Evolutionary conservation across 2,329 filamentous ascomycete species (phyloP).

Genomic region (Pseudocercospora fijiensis): DNA sequence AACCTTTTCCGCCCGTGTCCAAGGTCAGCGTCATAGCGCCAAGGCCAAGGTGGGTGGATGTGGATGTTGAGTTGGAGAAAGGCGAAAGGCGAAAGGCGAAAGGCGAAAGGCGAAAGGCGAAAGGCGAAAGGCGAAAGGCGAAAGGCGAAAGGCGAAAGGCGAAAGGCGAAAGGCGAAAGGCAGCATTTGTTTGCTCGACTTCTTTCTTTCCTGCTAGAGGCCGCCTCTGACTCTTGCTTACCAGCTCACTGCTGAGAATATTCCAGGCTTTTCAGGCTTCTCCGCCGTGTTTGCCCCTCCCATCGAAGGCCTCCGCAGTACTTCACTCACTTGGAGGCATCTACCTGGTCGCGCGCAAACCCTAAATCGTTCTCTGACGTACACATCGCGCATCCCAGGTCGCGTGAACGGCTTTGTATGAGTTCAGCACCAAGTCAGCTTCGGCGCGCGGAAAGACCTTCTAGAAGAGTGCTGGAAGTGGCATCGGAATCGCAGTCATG

Average conservation of each 20-base stretch:
- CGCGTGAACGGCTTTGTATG: slow-evolving; percentile 2
- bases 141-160: background rate
- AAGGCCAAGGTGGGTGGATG: background rate
- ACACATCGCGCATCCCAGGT: slow-evolving; percentile 3
- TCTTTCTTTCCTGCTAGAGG: background rate
- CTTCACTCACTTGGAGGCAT: slow-evolving; percentile 1
- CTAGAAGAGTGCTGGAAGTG: slow-evolving; percentile 6
- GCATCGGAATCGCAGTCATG: background rate
- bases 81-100: background rate
- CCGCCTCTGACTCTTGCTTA: background rate
- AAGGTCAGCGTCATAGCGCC: background rate
- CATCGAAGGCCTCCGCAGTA: slow-evolving; percentile 1
- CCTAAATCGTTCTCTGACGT: slow-evolving; percentile 4
- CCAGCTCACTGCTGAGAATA: too few species aligned
- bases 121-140: background rate
- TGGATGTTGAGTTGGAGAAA: too few species aligned
- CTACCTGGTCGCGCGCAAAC: background rate
- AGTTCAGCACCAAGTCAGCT: slow-evolving; percentile 5
- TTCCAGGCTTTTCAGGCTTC: too few species aligned
- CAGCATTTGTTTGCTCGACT: background rate
- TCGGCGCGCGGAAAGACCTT: background rate
- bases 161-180: background rate
- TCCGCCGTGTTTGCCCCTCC: background rate
- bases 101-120: background rate
- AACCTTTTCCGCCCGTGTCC: background rate